Evolutionary conservation across 805 yeast genomes (phyloP).

Genomic region (Wickerhamiella qilinensis): DNA sequence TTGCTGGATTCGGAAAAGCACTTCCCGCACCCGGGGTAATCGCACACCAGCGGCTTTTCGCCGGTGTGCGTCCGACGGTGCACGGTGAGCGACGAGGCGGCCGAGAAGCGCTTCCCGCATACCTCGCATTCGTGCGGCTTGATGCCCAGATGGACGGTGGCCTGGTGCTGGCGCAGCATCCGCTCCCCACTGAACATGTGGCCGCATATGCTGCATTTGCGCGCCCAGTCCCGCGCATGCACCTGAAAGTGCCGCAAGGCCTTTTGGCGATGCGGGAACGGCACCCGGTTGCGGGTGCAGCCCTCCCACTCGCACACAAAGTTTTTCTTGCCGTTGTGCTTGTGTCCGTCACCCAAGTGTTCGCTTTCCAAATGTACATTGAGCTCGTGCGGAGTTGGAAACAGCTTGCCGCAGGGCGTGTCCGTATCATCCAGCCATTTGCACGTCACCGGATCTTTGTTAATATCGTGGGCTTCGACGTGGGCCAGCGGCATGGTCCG

Average conservation of each 20-base stretch:
- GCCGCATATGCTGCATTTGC: slow-evolving; percentile 51
- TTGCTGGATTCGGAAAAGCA: slow-evolving; percentile 81
- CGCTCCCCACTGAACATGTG: slow-evolving; percentile 61
- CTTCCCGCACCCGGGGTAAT: slow-evolving; percentile 62
- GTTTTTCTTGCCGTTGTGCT: slow-evolving; percentile 28
- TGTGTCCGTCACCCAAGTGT: slow-evolving; percentile 65
- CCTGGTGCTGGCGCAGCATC: slow-evolving; percentile 64
- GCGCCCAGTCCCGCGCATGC: slow-evolving; percentile 77
- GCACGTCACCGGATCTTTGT: slow-evolving; percentile 8
- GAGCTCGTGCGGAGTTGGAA: slow-evolving; percentile 40
- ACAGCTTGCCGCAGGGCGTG: slow-evolving; percentile 32
- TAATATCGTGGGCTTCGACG: neutral
- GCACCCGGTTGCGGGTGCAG: slow-evolving; percentile 46
- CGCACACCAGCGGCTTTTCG: slow-evolving; percentile 77
- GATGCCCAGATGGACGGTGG: slow-evolving; percentile 81
- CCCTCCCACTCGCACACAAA: slow-evolving; percentile 68
- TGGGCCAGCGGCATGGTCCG: no score
- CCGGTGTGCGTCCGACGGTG: slow-evolving; percentile 83
- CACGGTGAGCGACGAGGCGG: slow-evolving; percentile 65
- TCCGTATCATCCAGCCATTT: slow-evolving; percentile 28
- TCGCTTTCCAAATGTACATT: slow-evolving; percentile 51
- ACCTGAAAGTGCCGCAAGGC: slow-evolving; percentile 71
- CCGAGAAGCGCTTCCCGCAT: slow-evolving; percentile 70
- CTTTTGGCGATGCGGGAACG: slow-evolving; percentile 74
- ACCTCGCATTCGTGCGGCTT: slow-evolving; percentile 60